A percentile compares a stretch with the other conserved stretches of the same genome.
These are phyloP conservation scores for Dissophora globulifera DNA, from an alignment of 192 early-diverging fungal species.

Conservation along the genomic window DNA sequence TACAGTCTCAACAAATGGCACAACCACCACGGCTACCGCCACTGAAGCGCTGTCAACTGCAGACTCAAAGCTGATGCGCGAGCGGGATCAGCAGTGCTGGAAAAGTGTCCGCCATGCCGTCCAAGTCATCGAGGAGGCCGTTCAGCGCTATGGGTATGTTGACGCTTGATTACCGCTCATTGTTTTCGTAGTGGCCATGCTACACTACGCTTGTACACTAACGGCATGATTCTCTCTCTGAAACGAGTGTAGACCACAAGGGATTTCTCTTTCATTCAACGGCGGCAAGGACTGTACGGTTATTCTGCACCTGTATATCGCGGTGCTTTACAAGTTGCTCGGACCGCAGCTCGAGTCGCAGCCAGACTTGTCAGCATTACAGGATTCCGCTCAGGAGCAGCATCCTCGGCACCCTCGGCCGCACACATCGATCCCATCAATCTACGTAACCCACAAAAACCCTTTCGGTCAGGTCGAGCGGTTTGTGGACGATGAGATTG, in stretches of 20 bases:
- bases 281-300: conserved; percentile 99
- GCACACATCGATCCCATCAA: conserved; percentile 61
- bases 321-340: conserved; percentile 64
- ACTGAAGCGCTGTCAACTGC: not conserved
- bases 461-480: conserved; percentile 88
- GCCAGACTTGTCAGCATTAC: conserved; percentile 4
- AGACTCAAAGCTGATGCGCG: conserved; percentile 18
- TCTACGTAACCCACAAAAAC: conserved; percentile 83
- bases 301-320: conserved; percentile 81
- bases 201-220: too few species aligned
- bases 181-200: not conserved
- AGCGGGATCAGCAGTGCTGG: conserved; percentile 48
- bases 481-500: conserved; percentile 81
- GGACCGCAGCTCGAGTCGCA: conserved; percentile 11
- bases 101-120: conserved; percentile 57
- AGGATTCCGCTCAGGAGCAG: conserved; percentile 9
- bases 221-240: too few species aligned
- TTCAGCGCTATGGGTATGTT: conserved; percentile 66
- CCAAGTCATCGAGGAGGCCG: conserved; percentile 64
- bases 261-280: conserved; percentile 88
- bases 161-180: too few species aligned
- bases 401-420: not conserved
- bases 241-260: conserved; percentile 68
- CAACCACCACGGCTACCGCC: too few species aligned
- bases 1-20: too few species aligned